Evolutionary conservation across 1,284 basidiomycete species (phyloP).

Genomic region (Sporisorium scitamineum): DNA sequence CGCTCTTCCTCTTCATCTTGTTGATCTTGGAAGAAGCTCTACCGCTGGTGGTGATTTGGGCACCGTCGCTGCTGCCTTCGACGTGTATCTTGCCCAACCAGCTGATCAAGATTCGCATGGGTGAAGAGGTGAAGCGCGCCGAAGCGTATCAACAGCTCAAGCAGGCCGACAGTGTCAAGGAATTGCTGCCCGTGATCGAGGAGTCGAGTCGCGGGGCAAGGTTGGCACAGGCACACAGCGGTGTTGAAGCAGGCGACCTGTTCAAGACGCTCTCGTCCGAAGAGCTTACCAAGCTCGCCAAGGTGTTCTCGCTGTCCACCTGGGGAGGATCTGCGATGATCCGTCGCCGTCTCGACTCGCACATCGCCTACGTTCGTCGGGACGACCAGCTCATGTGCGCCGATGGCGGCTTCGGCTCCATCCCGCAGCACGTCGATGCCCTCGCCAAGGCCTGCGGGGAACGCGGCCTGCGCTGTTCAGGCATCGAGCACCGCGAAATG

Average conservation of each 20-base stretch:
- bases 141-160: constrained; percentile 34
- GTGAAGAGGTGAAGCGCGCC: constrained; percentile 57
- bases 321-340: constrained; percentile 53
- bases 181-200: constrained; percentile 30
- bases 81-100: constrained; percentile 88
- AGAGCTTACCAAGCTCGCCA: constrained; percentile 33
- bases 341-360: constrained; percentile 45
- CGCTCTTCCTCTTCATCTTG: constrained; percentile 83
- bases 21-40: constrained; percentile 83
- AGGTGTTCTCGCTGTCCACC: constrained; percentile 51
- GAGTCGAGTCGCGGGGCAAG: background rate
- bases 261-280: constrained; percentile 26
- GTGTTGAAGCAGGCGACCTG: background rate
- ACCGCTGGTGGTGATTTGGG: constrained; percentile 85
- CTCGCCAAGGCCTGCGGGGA: constrained; percentile 58
- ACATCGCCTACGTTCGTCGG: constrained; percentile 49
- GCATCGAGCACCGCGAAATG: constrained; percentile 33
- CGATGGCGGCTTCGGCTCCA: constrained; percentile 13
- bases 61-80: constrained; percentile 84
- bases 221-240: constrained; percentile 10
- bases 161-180: constrained; percentile 25
- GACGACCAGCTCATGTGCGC: constrained; percentile 54
- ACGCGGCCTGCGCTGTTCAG: constrained; percentile 52
- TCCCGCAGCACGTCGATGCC: constrained; percentile 40
- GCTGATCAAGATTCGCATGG: constrained; percentile 70